Evolutionary conservation across 2,329 filamentous ascomycete genomes (phyloP), one percentile per base, ranked within the genome.

Genomic region (Cytospora piceicola): DNA sequence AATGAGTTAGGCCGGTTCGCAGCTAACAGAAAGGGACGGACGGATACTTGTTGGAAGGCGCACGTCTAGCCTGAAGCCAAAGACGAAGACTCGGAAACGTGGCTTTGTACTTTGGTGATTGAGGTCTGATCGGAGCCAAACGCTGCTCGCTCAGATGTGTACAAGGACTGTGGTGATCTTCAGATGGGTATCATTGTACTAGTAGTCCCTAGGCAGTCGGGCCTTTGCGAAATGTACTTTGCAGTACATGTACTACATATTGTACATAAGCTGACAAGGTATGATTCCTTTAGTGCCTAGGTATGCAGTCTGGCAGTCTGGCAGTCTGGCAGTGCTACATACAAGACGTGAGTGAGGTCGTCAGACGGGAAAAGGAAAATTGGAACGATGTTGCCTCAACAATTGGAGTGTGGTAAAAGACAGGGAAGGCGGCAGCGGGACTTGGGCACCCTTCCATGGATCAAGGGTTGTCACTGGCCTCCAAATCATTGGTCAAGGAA

Each of bases 1-100:
- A 17, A 53, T 12, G n/a, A 56, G 54, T 63, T 66, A 63, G 59
- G 51, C 59, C 32, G 32, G 49, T 39, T 56, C 32, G n/a, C 29
- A 34, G 30, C 39, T 36, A 55, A 56, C 58, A 32, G 39, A 27
- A 62, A 20, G 24, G 53, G 14, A 53, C 58, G 63, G 58, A 51
- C 53, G 58, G 54, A 36, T 20, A 46, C 22, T 55, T 24, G 29
- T 17, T 17, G 39, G 14, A 12, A 4, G 20, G 42, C 20, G 20
- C 4, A n/a, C 4, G 42, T 49, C 42, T 49, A 49, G 42, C 42
- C 42, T 49, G 42, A 24, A 24, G n/a, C 42, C 42, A 49, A 49
- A 49, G 42, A 49, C 42, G 42, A 49, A 49, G 20, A 49, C 42
- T 49, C 42, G 42, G 42, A 22, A 46, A 49, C n/a, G 42, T 49